These are phyloP conservation scores for Jamesozyma jinghongensis DNA, from an alignment of 805 yeast species.

Conservation along the genomic window DNA sequence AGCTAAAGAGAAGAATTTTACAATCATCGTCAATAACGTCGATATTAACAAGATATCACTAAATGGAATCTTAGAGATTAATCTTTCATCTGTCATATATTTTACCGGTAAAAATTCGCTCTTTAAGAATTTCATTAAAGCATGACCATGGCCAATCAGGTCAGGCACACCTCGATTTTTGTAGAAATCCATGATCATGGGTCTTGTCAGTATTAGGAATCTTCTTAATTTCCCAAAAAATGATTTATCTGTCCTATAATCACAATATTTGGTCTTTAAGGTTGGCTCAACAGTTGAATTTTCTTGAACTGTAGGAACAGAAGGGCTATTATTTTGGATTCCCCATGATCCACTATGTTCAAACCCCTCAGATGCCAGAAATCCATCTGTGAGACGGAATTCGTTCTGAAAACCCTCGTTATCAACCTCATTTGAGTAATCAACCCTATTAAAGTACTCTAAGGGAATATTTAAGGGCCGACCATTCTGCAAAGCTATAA, in stretches of 20 bases:
- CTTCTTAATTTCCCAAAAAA: conserved; percentile 10
- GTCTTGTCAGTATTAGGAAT: conserved; percentile 13
- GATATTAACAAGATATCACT: conserved; percentile 1
- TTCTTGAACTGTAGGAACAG: no score
- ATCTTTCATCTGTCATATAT: conserved; percentile 6
- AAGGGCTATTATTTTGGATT: no score
- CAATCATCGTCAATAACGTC: conserved; percentile 3
- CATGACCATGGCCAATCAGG: conserved; percentile 1
- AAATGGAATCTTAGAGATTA: conserved; percentile 5
- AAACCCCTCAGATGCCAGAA: no score
- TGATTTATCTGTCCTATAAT: conserved; percentile 1
- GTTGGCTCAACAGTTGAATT: no score
- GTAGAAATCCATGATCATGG: conserved; percentile 9
- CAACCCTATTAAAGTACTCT: conserved; percentile 5
- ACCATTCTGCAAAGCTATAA: conserved; percentile 20
- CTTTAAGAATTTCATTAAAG: conserved; percentile 6
- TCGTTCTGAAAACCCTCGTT: neutral
- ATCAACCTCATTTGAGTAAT: conserved; percentile 2
- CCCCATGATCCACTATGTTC: no score
- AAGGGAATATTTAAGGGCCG: conserved; percentile 10
- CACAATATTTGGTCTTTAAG: no score
- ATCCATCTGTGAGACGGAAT: no score
- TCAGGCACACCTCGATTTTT: conserved; percentile 10
- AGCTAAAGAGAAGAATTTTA: conserved; percentile 11
- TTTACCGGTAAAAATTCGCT: conserved; percentile 10